Percentiles rank a stretch among this genome's conserved stretches.
Conservation (phyloP, 352 stramenopile species). For the Pythium periplocum region DNA sequence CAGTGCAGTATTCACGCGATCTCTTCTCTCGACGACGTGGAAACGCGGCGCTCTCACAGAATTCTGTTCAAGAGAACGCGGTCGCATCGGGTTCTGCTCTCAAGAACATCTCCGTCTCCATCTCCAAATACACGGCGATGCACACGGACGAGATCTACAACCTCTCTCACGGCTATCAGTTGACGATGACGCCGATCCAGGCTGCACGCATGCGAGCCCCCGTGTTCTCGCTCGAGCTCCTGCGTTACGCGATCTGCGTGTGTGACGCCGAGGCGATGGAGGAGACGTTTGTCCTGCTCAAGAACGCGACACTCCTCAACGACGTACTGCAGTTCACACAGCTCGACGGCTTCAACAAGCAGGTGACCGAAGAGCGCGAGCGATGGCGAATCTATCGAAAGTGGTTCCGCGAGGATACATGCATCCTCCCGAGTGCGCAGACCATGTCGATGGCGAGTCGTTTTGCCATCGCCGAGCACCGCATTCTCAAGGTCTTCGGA, state of each 20-base stretch:
- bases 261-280: slow-evolving; percentile 51
- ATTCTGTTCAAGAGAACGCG: slow-evolving; percentile 2
- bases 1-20: slow-evolving; percentile 38
- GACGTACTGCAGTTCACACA: slow-evolving; percentile 49
- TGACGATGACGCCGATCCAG: slow-evolving; percentile 16
- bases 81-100: slow-evolving; percentile 21
- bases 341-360: slow-evolving; percentile 11
- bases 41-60: slow-evolving; percentile 1
- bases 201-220: slow-evolving; percentile 45
- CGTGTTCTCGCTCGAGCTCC: slow-evolving; percentile 46
- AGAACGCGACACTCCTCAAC: slow-evolving; percentile 45
- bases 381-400: slow-evolving; percentile 34
- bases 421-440: slow-evolving; percentile 36
- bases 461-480: slow-evolving; percentile 58
- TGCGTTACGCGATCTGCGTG: slow-evolving; percentile 59
- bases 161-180: slow-evolving; percentile 12
- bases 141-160: slow-evolving; percentile 52
- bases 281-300: slow-evolving; percentile 52
- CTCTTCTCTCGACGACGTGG: slow-evolving; percentile 29
- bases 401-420: slow-evolving; percentile 60
- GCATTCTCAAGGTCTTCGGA: slow-evolving; percentile 21
- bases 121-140: slow-evolving; percentile 53
- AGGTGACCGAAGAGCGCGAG: not conserved
- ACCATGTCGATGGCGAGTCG: slow-evolving; percentile 52
- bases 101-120: slow-evolving; percentile 48